Base-by-base conservation (phyloP, 768 basidiomycete genomes). In the Goffeauzyma gilvescens region DNA sequence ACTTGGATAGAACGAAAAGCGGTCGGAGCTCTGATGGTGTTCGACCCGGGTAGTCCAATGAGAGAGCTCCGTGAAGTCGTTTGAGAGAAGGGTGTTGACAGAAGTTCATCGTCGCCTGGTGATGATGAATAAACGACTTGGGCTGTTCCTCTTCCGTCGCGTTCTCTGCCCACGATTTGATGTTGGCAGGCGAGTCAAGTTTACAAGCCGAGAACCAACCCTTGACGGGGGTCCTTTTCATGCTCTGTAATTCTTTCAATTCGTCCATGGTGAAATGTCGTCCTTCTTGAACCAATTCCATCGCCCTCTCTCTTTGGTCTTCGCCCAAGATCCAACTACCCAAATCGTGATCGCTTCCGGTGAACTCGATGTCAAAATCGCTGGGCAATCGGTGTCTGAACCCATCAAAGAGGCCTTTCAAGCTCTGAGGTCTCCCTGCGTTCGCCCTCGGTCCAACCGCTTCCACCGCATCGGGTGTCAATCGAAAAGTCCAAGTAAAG, bases 191-290 rank as follows among this genome's bases (percentile, higher is more conserved):
- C 2, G 58, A 60, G 26, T 54, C 50, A 10, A 54, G 48, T 2
- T 51, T 50, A 46, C 60, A 62, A 2, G 58, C 58, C 41, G 56
- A 56, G 41, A 63, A 63, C 61, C 61, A 63, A 12, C 61, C 61
- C 44, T 46, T 55, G 7, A 54, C 48, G 3, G 51, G 46, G 18
- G 54, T 63, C 32, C 61, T 50, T 14, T 58, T 45, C 2, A 53
- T 51, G 45, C 58, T 50, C 35, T 63, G 51, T 23, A 56, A 45
- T 13, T 46, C 46, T 40, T 54, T 55, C 10, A 63, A 35, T 32
- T 63, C 59, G 5, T 34, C 50, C 20, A 56, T 56, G 5, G 50
- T 47, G 43, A 63, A 60, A 38, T 56, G 59, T 63, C n/a, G 45
- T 4, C 61, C 56, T 34, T 52, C 32, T 27, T 48, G 49, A 18